These are phyloP conservation scores for Pisolithus thermaeus DNA, from an alignment of 1,284 basidiomycete genomes.

Conservation along the genomic window DNA sequence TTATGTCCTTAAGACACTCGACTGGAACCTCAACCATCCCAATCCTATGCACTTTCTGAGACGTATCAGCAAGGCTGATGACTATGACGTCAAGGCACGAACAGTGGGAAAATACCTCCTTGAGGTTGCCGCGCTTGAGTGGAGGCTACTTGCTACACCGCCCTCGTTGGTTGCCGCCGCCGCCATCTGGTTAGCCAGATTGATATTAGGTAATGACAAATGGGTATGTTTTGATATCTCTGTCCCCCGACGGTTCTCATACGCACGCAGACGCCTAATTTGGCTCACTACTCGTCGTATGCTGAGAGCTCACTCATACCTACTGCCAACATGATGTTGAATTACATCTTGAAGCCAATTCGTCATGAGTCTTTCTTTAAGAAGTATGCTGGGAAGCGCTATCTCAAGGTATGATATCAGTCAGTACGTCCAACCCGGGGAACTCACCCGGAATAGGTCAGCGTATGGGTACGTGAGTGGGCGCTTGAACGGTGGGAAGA, in stretches of 20 bases:
- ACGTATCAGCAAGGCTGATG: slow-evolving; percentile 92
- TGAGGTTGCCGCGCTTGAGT: slow-evolving; percentile 88
- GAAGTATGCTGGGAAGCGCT: slow-evolving; percentile 83
- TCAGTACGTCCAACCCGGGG: background rate
- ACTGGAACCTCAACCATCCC: slow-evolving; percentile 90
- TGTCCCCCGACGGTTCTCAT: background rate
- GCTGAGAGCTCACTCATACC: slow-evolving; percentile 80
- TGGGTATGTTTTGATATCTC: slow-evolving; percentile 60
- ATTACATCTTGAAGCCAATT: slow-evolving; percentile 78
- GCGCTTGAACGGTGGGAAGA: slow-evolving; percentile 57
- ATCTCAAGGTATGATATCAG: slow-evolving; percentile 59
- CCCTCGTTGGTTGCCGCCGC: slow-evolving; percentile 88
- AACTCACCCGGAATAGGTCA: slow-evolving; percentile 36
- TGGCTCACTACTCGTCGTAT: slow-evolving; percentile 92
- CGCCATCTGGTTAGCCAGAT: slow-evolving; percentile 85
- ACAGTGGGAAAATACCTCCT: slow-evolving; percentile 92
- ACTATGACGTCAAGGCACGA: slow-evolving; percentile 87
- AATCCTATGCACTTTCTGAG: slow-evolving; percentile 93
- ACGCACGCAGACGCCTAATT: slow-evolving; percentile 63
- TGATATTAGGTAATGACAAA: slow-evolving; percentile 76
- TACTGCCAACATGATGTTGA: slow-evolving; percentile 89
- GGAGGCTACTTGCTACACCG: slow-evolving; percentile 74
- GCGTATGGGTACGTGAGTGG: slow-evolving; percentile 59
- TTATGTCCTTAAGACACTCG: slow-evolving; percentile 87
- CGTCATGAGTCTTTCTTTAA: slow-evolving; percentile 74